Evolutionary conservation across 768 basidiomycete species (phyloP).

Genomic region (Agrocybe chaxingu): DNA sequence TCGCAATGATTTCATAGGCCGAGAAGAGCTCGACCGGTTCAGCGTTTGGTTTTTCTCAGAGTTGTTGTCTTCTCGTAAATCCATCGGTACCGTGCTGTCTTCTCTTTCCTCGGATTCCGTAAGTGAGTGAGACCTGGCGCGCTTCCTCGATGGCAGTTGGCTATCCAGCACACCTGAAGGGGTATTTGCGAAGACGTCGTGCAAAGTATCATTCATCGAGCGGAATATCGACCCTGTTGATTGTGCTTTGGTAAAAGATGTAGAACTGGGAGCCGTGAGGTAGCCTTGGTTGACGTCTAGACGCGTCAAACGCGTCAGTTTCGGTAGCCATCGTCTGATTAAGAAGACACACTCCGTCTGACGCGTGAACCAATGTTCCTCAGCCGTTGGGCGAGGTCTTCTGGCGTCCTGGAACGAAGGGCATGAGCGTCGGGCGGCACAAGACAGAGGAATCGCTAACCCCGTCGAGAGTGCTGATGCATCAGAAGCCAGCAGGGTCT

Average conservation of each 20-base stretch:
- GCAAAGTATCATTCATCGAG: constrained; percentile 55
- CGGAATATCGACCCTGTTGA: constrained; percentile 44
- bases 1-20: constrained; percentile 40
- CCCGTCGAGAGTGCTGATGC: constrained; percentile 5
- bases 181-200: constrained; percentile 35
- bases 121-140: constrained; percentile 28
- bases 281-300: constrained; percentile 66
- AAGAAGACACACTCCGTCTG: constrained; percentile 48
- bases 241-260: constrained; percentile 38
- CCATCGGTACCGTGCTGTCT: background rate
- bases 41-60: background rate
- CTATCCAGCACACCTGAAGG: constrained; percentile 3
- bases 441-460: constrained; percentile 4
- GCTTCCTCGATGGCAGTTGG: constrained; percentile 25
- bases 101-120: constrained; percentile 6
- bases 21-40: background rate
- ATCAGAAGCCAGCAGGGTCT: constrained; percentile 7
- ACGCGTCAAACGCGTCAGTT: constrained; percentile 22
- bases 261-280: constrained; percentile 23
- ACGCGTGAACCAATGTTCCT: constrained; percentile 56
- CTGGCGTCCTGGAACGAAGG: constrained; percentile 31
- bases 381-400: constrained; percentile 52
- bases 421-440: background rate
- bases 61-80: background rate
- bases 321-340: background rate